Base-by-base conservation (phyloP, 139 green algal species). In the Tetradesmus lagerheimii region DNA sequence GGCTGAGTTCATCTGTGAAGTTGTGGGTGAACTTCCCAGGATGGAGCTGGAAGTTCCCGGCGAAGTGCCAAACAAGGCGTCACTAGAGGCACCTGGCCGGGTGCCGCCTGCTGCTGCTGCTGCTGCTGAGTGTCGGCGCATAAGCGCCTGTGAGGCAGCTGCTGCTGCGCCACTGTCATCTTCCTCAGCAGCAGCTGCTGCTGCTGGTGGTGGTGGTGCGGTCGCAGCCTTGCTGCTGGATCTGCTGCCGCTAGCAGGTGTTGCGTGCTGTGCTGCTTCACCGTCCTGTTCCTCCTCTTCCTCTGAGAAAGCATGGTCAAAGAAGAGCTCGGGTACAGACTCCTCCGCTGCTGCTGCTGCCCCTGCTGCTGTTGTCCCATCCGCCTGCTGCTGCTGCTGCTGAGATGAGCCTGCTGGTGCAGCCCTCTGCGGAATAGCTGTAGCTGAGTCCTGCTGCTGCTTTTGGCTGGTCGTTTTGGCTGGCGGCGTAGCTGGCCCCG, bases 261-360 rank as follows among this genome's bases (percentile, higher is more conserved):
- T 45, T 84, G 79, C 57, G 81, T 18, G 41, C 62, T 78, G 47
- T 8, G 11, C 39, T 34, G 31, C 67, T 6, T 37, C 20, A 14
- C 75, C 85, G n/a, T n/a, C n/a, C n/a, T n/a, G n/a, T 9, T 91
- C 89, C 6, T 89, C 87, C 34, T 95, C 93, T 4, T 95, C 92
- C 14, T 94, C 92, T 47, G 92, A 94, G 66, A 96, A 96, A 1
- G 92, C 92, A 27, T 93, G 86, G 38, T 94, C 86, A 37, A 89
- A 89, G 43, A 34, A 75, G 6, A 89, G 85, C 39, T 89, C 85
- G 39, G 85, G 8, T 20, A n/a, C 31, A 34, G 81, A 53, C 71
- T 83, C 39, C 43, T 35, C 43, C 20, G 23, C 80, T 74, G 43
- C 15, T 27, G n/a, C 80, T 37, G n/a, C n/a, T 67, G 31, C n/a